Conservation (phyloP, 139 green algal species). For the Nannochloris sp. region DNA sequence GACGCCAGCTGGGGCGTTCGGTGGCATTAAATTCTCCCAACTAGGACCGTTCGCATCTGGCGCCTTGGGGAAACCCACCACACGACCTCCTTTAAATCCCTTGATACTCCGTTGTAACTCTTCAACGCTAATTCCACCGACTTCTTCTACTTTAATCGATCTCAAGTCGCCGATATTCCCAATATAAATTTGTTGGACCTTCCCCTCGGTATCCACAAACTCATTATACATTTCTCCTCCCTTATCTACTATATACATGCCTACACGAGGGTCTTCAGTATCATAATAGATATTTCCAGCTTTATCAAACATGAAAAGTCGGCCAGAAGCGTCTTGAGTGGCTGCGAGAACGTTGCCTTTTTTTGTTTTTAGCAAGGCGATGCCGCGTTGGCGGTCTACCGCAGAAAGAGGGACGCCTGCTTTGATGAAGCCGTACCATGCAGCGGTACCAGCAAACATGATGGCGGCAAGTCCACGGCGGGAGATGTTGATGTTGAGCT, state of each 20-base stretch:
- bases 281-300: constrained; percentile 53
- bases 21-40: constrained; percentile 22
- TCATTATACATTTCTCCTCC: constrained; percentile 25
- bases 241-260: constrained; percentile 34
- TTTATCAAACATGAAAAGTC: constrained; percentile 36
- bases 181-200: constrained; percentile 15
- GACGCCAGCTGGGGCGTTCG: constrained; percentile 8
- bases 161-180: constrained; percentile 32
- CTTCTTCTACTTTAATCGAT: constrained; percentile 12
- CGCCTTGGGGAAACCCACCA: constrained; percentile 10
- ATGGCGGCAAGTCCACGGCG: constrained; percentile 9
- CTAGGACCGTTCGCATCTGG: background rate
- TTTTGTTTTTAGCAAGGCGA: constrained; percentile 29
- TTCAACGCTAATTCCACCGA: constrained; percentile 27
- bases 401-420: constrained; percentile 2
- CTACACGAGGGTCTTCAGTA: constrained; percentile 22
- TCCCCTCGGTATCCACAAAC: constrained; percentile 25
- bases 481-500: constrained; percentile 4
- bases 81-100: constrained; percentile 8
- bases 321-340: constrained; percentile 16
- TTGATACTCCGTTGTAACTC: constrained; percentile 13
- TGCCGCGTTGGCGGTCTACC: constrained; percentile 3
- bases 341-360: constrained; percentile 36
- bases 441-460: constrained; percentile 18
- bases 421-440: constrained; percentile 10